A percentile compares a stretch with the other conserved stretches of the same genome.
These are phyloP conservation scores for Neotropicomus parvogracilis DNA, from an alignment of 1,284 basidiomycete species.

Conservation along the genomic window DNA sequence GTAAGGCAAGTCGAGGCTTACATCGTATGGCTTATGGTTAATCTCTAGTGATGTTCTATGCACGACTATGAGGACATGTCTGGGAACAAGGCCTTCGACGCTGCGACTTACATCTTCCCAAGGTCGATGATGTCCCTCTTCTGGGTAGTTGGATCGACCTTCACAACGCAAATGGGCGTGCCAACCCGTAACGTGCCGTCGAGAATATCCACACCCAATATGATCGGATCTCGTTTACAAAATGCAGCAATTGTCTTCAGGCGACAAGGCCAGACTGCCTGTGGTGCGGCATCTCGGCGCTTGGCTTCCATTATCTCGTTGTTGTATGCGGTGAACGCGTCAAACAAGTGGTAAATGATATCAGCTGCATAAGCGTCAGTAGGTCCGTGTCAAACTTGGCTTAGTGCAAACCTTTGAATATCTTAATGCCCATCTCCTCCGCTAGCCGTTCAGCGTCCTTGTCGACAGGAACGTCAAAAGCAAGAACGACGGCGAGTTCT, in stretches of 20 bases:
- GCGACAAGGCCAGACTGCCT: constrained; percentile 96
- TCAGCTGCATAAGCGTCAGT: constrained; percentile 55
- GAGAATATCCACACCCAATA: constrained; percentile 94
- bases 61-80: constrained; percentile 10
- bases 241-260: constrained; percentile 92
- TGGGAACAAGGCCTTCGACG: constrained; percentile 1
- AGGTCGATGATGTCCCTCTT: constrained; percentile 91
- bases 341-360: constrained; percentile 99
- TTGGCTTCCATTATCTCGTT: constrained; percentile 91
- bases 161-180: constrained; percentile 94
- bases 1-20: constrained; percentile 34
- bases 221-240: constrained; percentile 96
- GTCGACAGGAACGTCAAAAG: constrained; percentile 95
- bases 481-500: constrained; percentile 93
- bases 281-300: constrained; percentile 86
- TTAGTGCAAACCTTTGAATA: constrained; percentile 77
- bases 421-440: constrained; percentile 88
- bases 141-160: constrained; percentile 78
- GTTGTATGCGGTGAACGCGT: constrained; percentile 97
- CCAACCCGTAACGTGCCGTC: constrained; percentile 93
- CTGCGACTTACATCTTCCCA: constrained; percentile 81
- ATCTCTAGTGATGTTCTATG: constrained; percentile 89
- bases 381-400: neutral
- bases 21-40: constrained; percentile 82
- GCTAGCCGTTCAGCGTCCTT: constrained; percentile 90